Conservation (phyloP, 129 eudicot species). For the Artemisia annua region DNA sequence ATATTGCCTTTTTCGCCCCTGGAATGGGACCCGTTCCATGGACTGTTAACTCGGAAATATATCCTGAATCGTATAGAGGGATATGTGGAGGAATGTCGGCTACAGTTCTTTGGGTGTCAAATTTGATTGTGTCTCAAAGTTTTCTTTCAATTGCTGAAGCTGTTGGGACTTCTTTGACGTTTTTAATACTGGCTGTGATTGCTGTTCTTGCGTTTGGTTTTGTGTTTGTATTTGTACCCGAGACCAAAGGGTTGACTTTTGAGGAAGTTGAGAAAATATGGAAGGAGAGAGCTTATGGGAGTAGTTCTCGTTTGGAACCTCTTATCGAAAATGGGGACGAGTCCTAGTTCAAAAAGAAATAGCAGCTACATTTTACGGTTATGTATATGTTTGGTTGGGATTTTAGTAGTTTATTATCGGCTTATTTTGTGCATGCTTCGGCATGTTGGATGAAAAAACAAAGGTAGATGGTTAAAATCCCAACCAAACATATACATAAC, state of each 20-base stretch:
- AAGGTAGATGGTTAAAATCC: not conserved
- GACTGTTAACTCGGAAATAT: conserved; percentile 80
- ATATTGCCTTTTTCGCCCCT: conserved; percentile 63
- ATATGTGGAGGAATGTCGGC: conserved; percentile 89
- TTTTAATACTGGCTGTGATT: conserved; percentile 64
- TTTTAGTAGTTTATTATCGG: not conserved
- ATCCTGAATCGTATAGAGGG: conserved; percentile 67
- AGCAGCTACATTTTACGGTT: not conserved
- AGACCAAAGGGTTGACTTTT: conserved; percentile 83
- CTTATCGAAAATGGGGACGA: not conserved
- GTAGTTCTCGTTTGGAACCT: not conserved
- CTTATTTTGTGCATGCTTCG: not conserved
- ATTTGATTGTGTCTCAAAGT: conserved; percentile 78
- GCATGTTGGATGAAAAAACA: not conserved
- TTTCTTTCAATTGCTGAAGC: conserved; percentile 77
- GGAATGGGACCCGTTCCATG: conserved; percentile 95
- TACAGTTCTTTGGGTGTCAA: conserved; percentile 90
- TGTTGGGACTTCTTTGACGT: conserved; percentile 66
- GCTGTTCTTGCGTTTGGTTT: conserved; percentile 57
- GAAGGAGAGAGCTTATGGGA: conserved; percentile 61
- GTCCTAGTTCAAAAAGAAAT: not conserved
- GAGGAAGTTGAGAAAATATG: conserved; percentile 88
- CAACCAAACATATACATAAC: too few relatives aligned
- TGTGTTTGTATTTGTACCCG: conserved; percentile 68
- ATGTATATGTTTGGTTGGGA: not conserved